phyloP scores from a whole-genome alignment of 768 basidiomycete species.

The Coprinopsis strossmayeri region DNA sequence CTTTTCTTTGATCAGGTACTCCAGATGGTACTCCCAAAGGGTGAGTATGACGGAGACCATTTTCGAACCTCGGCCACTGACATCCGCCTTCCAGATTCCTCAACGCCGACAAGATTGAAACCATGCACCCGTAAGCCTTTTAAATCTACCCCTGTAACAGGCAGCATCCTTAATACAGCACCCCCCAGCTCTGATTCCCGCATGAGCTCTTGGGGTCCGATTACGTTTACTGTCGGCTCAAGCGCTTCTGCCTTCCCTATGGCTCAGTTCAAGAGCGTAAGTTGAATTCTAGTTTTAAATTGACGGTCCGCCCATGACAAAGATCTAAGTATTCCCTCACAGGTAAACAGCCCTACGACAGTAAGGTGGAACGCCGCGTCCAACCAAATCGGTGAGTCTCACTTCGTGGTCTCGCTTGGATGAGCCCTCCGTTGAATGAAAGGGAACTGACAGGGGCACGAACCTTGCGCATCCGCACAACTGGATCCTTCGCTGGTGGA shows the following conservation, averaged over 20 bases:
- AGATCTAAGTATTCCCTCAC: constrained; percentile 1
- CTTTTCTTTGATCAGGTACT: constrained; percentile 31
- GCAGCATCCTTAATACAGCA: background rate
- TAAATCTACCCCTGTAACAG: background rate
- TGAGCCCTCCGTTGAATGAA: too few species aligned
- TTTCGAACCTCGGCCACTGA: background rate
- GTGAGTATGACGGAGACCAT: constrained; percentile 13
- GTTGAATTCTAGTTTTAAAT: constrained; percentile 5
- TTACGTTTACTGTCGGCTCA: constrained; percentile 38
- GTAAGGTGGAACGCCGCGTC: constrained; percentile 35
- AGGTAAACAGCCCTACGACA: constrained; percentile 39
- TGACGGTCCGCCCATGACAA: background rate
- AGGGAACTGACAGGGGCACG: constrained; percentile 39
- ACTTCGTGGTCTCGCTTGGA: background rate
- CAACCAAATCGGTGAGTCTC: constrained; percentile 30
- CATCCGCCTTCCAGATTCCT: constrained; percentile 29
- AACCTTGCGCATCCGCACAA: constrained; percentile 40
- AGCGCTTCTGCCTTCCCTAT: constrained; percentile 38
- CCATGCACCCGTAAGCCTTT: constrained; percentile 36
- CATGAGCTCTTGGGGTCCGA: constrained; percentile 41
- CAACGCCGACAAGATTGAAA: constrained; percentile 44
- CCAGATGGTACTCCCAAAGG: constrained; percentile 41
- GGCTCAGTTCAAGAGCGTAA: constrained; percentile 39
- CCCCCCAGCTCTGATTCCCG: constrained; percentile 33
- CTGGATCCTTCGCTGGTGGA: constrained; percentile 40